These are phyloP conservation scores for Flaveria floridana DNA, from an alignment of 140 eudicot species.

Conservation along the genomic window DNA sequence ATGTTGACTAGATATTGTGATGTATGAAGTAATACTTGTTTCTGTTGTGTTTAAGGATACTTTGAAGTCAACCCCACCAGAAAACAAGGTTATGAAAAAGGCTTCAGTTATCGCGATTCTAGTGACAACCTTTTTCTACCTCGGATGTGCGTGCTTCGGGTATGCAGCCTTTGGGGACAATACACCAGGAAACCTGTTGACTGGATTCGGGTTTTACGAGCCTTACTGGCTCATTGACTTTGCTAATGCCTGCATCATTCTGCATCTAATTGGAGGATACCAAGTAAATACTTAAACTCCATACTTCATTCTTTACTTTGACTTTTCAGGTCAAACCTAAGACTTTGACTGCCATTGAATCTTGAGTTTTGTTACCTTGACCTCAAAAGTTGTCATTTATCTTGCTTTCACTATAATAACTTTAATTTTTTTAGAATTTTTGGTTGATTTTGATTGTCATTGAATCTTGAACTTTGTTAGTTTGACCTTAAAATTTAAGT, in stretches of 20 bases:
- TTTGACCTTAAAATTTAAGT: slow-evolving; percentile 13
- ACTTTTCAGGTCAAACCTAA: slow-evolving; percentile 27
- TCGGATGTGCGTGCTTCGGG: slow-evolving; percentile 52
- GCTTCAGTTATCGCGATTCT: slow-evolving; percentile 41
- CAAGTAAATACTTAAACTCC: slow-evolving; percentile 26
- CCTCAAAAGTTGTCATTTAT: slow-evolving; percentile 4
- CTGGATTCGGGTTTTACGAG: slow-evolving; percentile 69
- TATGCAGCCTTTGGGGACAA: slow-evolving; percentile 55
- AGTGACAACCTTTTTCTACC: slow-evolving; percentile 44
- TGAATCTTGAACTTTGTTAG: not conserved
- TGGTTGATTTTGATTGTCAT: not conserved
- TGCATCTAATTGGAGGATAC: slow-evolving; percentile 57
- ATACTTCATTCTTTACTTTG: slow-evolving; percentile 2
- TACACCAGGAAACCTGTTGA: slow-evolving; percentile 59
- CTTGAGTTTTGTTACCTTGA: not conserved
- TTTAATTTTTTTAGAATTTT: not conserved
- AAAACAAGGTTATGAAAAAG: slow-evolving; percentile 38
- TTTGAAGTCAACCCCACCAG: slow-evolving; percentile 44
- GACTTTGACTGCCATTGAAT: not conserved
- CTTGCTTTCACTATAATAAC: not conserved
- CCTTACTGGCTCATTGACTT: slow-evolving; percentile 67
- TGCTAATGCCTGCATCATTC: slow-evolving; percentile 57
- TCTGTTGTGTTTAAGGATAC: slow-evolving; percentile 30
- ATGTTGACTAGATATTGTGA: not conserved
- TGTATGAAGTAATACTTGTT: not conserved